Evolutionary conservation across 306 rosid genomes (phyloP), one percentile per base, ranked within the genome.

Genomic region (Sicyos baderoa): DNA sequence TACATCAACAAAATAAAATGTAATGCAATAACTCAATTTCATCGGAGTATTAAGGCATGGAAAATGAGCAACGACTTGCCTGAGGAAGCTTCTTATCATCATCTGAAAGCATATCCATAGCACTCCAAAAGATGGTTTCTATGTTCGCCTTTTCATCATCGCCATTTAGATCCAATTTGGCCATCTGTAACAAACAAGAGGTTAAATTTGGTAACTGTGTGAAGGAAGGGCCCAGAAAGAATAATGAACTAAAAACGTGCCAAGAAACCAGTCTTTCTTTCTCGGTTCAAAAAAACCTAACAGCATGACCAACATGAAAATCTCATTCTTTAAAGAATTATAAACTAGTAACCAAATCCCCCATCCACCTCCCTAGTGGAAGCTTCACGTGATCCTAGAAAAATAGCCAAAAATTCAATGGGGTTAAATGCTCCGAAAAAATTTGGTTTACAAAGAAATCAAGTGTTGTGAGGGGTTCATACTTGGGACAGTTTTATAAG

Each of bases 11-110:
- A 45, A 44, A 66, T 45, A 45, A 45, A 50, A 67, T 22, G 42
- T 14, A 50, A 67, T 22, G 42, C 7, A 67, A 67, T 22, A 60
- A 60, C 18, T 8, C 23, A 60, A 7, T 60, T 29, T 60, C 48
- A 16, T 60, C 23, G 8, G 23, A 35, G 22, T 18, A 18, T 21
- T 52, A 44, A 40, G 70, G 18, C 19, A 64, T 29, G 15, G 72
- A 76, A 29, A 73, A 53, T 72, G 76, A 70, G 25, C 53, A 49
- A 76, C 49, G 72, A 71, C 87, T 83, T 77, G 79, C 98, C 93
- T 93, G 98, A 66, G 98, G 98, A 61, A 93, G 83, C 86, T 93
- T 93, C 86, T 89, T 93, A 84, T 93, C 98, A 42, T 93, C 96
- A 6, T 89, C 97, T 19, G 96, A 89, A 75, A 89, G 97, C 91